Conservation (phyloP, 805 yeast genomes). For the Teunomyces panamensis region DNA sequence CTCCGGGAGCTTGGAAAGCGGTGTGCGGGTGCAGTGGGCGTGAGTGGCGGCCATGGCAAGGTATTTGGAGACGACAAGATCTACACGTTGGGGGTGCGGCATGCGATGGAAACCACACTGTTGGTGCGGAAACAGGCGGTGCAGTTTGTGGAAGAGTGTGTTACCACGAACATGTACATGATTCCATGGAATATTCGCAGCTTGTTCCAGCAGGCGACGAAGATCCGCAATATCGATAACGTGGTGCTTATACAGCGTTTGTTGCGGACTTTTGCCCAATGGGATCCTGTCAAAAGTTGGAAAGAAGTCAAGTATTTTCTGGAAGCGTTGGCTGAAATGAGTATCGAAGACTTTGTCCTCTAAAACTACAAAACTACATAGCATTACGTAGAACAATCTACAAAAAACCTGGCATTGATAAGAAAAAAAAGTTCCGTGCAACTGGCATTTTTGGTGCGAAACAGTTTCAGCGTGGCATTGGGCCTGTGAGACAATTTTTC, state of each 20-base stretch:
- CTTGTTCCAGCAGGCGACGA: slow-evolving; percentile 32
- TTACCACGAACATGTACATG: slow-evolving; percentile 17
- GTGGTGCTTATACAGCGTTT: slow-evolving; percentile 21
- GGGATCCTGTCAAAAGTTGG: slow-evolving; percentile 31
- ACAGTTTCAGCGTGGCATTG: no score
- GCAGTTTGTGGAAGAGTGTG: background rate
- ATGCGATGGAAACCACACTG: slow-evolving; percentile 37
- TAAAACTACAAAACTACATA: slow-evolving; percentile 1
- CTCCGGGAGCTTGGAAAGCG: slow-evolving; percentile 27
- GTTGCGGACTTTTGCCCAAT: slow-evolving; percentile 20
- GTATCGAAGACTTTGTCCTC: slow-evolving; percentile 24
- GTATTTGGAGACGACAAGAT: slow-evolving; percentile 22
- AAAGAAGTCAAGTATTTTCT: slow-evolving; percentile 31
- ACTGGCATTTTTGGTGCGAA: no score
- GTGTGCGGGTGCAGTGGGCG: slow-evolving; percentile 21
- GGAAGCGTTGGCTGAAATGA: slow-evolving; percentile 31
- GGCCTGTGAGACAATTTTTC: no score
- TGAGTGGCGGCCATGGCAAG: slow-evolving; percentile 26
- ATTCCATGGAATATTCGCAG: slow-evolving; percentile 41
- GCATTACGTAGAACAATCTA: background rate
- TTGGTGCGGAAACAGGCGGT: slow-evolving; percentile 17
- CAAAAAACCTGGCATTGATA: background rate
- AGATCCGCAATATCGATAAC: slow-evolving; percentile 29
- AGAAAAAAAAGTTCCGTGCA: background rate
- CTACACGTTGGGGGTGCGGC: slow-evolving; percentile 27